These are phyloP conservation scores for Kodamaea kakaduensis DNA, from an alignment of 805 yeast genomes.

Conservation along the genomic window DNA sequence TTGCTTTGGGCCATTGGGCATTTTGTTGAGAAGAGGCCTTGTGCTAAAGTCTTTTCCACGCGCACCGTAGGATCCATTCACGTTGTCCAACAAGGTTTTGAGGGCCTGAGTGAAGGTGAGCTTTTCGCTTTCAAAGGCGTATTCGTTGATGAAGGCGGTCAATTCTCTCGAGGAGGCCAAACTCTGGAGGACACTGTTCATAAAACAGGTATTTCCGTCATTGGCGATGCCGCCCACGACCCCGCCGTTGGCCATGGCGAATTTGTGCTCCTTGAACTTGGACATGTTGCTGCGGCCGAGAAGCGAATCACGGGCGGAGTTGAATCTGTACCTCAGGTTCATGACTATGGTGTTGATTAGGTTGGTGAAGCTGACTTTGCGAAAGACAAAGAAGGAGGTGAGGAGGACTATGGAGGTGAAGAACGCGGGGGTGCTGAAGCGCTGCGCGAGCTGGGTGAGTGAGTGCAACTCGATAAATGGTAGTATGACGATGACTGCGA, in stretches of 20 bases:
- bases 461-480: slow-evolving; percentile 5
- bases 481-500: slow-evolving; percentile 3
- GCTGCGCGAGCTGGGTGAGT: slow-evolving; percentile 4
- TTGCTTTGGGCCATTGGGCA: slow-evolving; percentile 76
- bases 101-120: slow-evolving; percentile 50
- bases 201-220: slow-evolving; percentile 92
- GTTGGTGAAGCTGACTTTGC: slow-evolving; percentile 6
- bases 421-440: slow-evolving; percentile 5
- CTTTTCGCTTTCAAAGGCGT: slow-evolving; percentile 13
- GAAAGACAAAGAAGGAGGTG: slow-evolving; percentile 1
- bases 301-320: slow-evolving; percentile 8
- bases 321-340: slow-evolving; percentile 10
- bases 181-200: slow-evolving; percentile 86
- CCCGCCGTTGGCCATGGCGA: slow-evolving; percentile 61
- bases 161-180: slow-evolving; percentile 70
- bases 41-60: slow-evolving; percentile 62
- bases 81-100: slow-evolving; percentile 46
- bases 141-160: slow-evolving; percentile 49
- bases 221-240: slow-evolving; percentile 80
- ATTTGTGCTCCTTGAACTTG: slow-evolving; percentile 25
- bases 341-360: slow-evolving; percentile 7
- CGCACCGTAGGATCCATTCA: slow-evolving; percentile 54
- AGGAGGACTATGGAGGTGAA: slow-evolving; percentile 8
- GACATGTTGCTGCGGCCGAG: slow-evolving; percentile 7
- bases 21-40: slow-evolving; percentile 52